phyloP scores from a whole-genome alignment of 73 alveolate species.

The Paramecium caudatum region DNA sequence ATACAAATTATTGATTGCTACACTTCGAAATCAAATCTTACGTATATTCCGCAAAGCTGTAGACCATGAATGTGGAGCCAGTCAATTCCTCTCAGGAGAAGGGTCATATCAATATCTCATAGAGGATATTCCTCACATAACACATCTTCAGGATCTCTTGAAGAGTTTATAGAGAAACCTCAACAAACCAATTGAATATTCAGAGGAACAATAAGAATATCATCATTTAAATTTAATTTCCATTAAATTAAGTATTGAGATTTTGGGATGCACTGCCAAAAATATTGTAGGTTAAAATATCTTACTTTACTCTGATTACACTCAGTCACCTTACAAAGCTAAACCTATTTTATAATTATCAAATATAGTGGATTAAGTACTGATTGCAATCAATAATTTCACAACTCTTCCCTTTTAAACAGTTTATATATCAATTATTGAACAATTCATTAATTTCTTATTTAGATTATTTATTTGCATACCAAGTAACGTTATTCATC shows the following conservation, averaged over 20 bases:
- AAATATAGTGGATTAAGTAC: slow-evolving; percentile 14
- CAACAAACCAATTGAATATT: background rate
- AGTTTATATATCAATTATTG: slow-evolving; percentile 4
- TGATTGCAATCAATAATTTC: background rate
- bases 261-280: background rate
- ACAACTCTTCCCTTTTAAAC: background rate
- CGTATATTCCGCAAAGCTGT: slow-evolving; percentile 24
- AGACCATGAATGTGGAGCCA: slow-evolving; percentile 62
- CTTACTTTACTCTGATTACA: slow-evolving; percentile 14
- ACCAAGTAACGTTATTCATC: slow-evolving; percentile 3
- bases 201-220: background rate
- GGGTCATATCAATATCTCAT: slow-evolving; percentile 22
- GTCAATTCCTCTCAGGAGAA: background rate
- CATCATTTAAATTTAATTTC: slow-evolving; percentile 20
- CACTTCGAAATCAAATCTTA: slow-evolving; percentile 22
- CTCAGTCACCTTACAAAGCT: background rate
- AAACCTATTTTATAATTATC: slow-evolving; percentile 42
- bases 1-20: slow-evolving; percentile 33
- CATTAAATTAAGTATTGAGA: background rate
- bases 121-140: slow-evolving; percentile 66
- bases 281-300: slow-evolving; percentile 59
- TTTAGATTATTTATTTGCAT: background rate
- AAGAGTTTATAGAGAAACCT: background rate
- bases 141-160: background rate
- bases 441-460: background rate